Base-by-base conservation (phyloP, 176 grass and related monocot species). In the Calamus simplicifolius region DNA sequence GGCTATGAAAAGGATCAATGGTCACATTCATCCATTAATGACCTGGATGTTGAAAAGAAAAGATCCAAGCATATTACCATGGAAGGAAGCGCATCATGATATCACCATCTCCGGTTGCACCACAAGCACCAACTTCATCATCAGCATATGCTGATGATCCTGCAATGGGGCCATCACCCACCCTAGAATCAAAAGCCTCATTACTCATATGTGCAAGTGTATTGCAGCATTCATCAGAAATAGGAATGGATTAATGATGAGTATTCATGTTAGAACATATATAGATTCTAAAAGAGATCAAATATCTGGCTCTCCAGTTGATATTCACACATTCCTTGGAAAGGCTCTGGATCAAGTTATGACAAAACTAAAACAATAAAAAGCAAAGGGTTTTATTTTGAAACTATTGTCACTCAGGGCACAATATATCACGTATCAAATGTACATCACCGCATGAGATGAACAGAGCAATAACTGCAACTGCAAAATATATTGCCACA, bases 51-150 rank as follows among this genome's bases (percentile, higher is more conserved):
- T 29, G 4, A 19, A 1, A 35, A 72, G 4, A 30, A 4, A 17
- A 13, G 6, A 38, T 4, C 12, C 55, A 55, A 58, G 52, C 51
- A 29, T 23, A 61, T 66, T 97, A 97, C 92, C 87, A 97, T 29
- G 87, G 87, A 80, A 97, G 78, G 63, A 91, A 91, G 58, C 81
- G 92, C 87, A 97, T 97, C 92, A 97, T 97, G 18, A 97, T 69
- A 82, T 97, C 92, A 64, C 92, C 92, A 75, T 97, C 87, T 64
- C 92, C 92, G 43, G 83, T 85, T 68, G 87, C 87, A 70, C 87
- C 84, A 82, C 92, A 97, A 18, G 92, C 87, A 54, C 87, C 92
- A 30, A 85, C 75, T 69, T 88, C 92, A 58, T 84, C 77, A 85
- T 88, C 92, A 77, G 71, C 80, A 82, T 97, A 97, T 19, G 87